Evolutionary conservation across 2,329 filamentous ascomycete genomes (phyloP).

Genomic region (Botryotinia narcissicola): DNA sequence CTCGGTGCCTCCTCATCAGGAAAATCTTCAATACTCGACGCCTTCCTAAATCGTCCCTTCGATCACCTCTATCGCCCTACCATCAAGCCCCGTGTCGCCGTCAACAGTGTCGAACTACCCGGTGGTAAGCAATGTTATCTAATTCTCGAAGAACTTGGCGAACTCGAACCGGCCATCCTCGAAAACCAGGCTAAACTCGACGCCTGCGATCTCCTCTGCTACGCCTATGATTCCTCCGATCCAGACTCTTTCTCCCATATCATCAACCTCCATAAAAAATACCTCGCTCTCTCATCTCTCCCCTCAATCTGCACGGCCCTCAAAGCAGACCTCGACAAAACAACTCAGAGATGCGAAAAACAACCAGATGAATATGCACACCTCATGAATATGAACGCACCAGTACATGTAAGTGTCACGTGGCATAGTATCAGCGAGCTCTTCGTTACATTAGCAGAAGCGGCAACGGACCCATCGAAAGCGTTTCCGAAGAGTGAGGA

Average conservation of each 20-base stretch:
- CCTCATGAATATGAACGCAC: slow-evolving; percentile 80
- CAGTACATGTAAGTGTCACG: slow-evolving; percentile 89
- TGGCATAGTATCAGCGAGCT: slow-evolving; percentile 94
- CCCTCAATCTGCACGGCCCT: slow-evolving; percentile 89
- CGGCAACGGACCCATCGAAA: slow-evolving; percentile 82
- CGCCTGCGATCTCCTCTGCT: slow-evolving; percentile 90
- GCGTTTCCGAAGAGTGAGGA: slow-evolving; percentile 90
- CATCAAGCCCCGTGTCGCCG: slow-evolving; percentile 88
- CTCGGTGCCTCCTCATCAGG: slow-evolving; percentile 82
- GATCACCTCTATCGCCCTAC: slow-evolving; percentile 83
- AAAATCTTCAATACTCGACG: slow-evolving; percentile 86
- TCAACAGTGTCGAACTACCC: slow-evolving; percentile 94
- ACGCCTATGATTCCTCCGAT: slow-evolving; percentile 94
- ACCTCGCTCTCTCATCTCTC: slow-evolving; percentile 81
- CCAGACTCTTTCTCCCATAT: slow-evolving; percentile 95
- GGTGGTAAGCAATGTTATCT: slow-evolving; percentile 97
- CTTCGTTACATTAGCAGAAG: slow-evolving; percentile 88
- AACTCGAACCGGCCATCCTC: slow-evolving; percentile 90
- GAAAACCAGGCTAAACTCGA: slow-evolving; percentile 90
- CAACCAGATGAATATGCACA: slow-evolving; percentile 93
- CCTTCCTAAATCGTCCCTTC: slow-evolving; percentile 88
- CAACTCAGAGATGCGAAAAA: slow-evolving; percentile 86
- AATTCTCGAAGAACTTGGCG: slow-evolving; percentile 91
- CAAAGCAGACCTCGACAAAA: slow-evolving; percentile 94
- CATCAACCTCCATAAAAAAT: slow-evolving; percentile 72